Base-by-base conservation (phyloP, 2,329 filamentous ascomycete genomes). In the Penicillium sp. region DNA sequence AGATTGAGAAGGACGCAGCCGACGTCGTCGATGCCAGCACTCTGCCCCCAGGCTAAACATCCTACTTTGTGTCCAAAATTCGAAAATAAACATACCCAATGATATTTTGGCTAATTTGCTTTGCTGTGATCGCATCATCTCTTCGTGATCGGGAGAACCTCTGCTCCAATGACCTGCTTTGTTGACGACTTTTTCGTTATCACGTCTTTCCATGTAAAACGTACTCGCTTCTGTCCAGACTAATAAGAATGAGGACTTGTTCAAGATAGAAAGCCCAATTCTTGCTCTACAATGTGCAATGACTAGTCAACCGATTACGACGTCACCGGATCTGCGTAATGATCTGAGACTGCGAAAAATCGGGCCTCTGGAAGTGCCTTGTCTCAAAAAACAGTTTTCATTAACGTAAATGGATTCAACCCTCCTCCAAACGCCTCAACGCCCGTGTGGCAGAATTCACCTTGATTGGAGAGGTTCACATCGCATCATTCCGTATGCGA, bases 1-100 rank as follows among this genome's bases (percentile, higher is more conserved):
- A 89, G 51, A 67, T 83, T 9, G 78, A 85, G 57, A 95, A 93
- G 77, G 91, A 97, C 50, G 89, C 91, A 6, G 87, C 93, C 60
- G 93, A 98, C 59, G 82, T 96, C 67, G 91, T 98, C 45, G 93
- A 98, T 71, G 87, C 85, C 57, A 95, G 90, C 80, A 83, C 90
- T 66, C 82, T 98, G 41, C 93, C 93, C 56, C 93, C 93, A 51
- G 91, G 93, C 67, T 97, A 79, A 75, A 50, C 46, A 26, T 27
- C 45, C 47, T 44, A 39, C n/a, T 34, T 49, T 50, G 11, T 32
- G 29, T 48, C 48, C 45, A 45, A 47, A 50, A 48, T 41, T 54
- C 33, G 53, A 62, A 61, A 57, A 46, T 45, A 53, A 48, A 53
- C 53, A 58, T 58, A 57, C 57, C 56, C 56, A 55, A 54, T 53